A percentile compares a stretch with the other conserved stretches of the same genome.
phyloP scores from a whole-genome alignment of 495 filamentous ascomycete species.

The Penicillium flavigenum region DNA sequence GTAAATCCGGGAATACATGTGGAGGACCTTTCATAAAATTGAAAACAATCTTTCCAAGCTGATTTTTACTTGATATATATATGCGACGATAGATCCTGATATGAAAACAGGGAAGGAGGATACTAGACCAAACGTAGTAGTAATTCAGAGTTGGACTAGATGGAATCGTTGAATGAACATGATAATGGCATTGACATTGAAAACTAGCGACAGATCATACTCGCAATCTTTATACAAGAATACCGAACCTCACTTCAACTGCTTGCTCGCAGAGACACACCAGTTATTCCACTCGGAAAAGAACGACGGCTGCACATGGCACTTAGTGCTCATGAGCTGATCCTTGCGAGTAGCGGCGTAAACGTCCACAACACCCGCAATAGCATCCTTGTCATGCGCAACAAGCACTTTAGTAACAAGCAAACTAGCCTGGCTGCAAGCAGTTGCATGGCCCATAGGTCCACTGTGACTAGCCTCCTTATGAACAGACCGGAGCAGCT shows the following conservation, averaged over 20 bases:
- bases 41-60: not conserved
- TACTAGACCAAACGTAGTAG: not conserved
- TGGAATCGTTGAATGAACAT: not conserved
- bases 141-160: not conserved
- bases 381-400: slow-evolving; percentile 46
- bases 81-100: not conserved
- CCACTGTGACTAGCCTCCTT: slow-evolving; percentile 65
- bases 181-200: slow-evolving; percentile 4
- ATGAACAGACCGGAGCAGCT: slow-evolving; percentile 66
- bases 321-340: slow-evolving; percentile 55
- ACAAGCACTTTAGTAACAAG: slow-evolving; percentile 62
- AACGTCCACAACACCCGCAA: slow-evolving; percentile 51
- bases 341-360: slow-evolving; percentile 57
- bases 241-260: slow-evolving; percentile 30
- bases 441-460: slow-evolving; percentile 53
- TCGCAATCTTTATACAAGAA: slow-evolving; percentile 4
- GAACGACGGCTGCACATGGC: slow-evolving; percentile 58
- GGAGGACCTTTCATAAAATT: not conserved
- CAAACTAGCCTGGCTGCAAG: slow-evolving; percentile 63
- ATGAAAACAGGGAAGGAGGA: not conserved
- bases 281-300: slow-evolving; percentile 71
- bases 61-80: not conserved
- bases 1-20: not conserved
- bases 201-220: not conserved
- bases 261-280: slow-evolving; percentile 52